Conservation (phyloP, 208 protist species). For the Trypanosoma conorhini region DNA sequence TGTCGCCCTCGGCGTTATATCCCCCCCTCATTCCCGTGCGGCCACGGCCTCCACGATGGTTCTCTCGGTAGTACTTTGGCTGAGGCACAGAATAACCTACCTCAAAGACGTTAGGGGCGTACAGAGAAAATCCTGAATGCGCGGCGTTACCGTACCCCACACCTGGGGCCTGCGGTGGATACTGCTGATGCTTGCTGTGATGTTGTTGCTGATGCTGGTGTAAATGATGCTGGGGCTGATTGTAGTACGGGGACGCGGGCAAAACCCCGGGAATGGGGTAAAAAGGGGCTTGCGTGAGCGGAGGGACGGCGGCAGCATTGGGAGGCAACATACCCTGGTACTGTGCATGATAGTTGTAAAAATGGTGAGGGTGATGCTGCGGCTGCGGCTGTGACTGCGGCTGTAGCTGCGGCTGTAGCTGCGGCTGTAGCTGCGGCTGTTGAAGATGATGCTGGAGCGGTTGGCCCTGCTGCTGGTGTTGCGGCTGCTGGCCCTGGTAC, state of each 20-base stretch:
- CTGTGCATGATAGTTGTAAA: conserved; percentile 6
- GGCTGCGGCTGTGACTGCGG: conserved; percentile 8
- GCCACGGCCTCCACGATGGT: conserved; percentile 17
- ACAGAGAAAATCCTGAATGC: neutral
- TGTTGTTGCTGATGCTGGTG: conserved; percentile 6
- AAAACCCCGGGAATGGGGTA: neutral
- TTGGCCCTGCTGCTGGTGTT: conserved; percentile 15
- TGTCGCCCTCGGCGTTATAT: conserved; percentile 14
- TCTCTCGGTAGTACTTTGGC: conserved; percentile 8
- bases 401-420: conserved; percentile 19
- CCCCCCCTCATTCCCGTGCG: neutral
- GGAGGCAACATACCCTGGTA: conserved; percentile 6
- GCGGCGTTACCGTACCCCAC: conserved; percentile 25
- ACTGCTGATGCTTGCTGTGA: conserved; percentile 13
- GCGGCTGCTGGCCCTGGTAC: conserved; percentile 16
- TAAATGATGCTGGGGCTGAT: conserved; percentile 8
- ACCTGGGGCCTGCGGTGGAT: neutral
- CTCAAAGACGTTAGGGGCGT: neutral
- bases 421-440: conserved; percentile 18
- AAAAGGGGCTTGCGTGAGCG: neutral
- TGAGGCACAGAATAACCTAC: conserved; percentile 11
- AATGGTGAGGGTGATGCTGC: conserved; percentile 5
- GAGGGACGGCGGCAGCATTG: neutral
- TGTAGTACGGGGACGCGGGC: conserved; percentile 1
- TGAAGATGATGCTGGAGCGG: conserved; percentile 31